phyloP scores from a whole-genome alignment of 371 early-diverging fungal species.

The Nematocida sp. region DNA sequence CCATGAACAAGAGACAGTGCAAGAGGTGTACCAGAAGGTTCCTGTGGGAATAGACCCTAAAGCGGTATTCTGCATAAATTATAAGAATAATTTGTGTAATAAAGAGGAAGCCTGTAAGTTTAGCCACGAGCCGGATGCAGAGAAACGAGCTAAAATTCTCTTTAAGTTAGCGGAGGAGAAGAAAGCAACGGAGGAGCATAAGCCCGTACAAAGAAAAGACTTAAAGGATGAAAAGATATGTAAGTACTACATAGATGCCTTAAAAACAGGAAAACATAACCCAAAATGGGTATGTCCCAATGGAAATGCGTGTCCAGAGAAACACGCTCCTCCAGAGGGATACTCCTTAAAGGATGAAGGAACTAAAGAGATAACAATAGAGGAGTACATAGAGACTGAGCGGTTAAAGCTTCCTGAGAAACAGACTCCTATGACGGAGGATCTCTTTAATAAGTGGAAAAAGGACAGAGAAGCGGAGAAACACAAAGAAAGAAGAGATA shows the following conservation, averaged over 20 bases:
- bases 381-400: slow-evolving; percentile 67
- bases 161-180: slow-evolving; percentile 63
- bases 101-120: slow-evolving; percentile 93
- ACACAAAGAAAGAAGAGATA: slow-evolving; percentile 74
- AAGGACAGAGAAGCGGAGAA: slow-evolving; percentile 69
- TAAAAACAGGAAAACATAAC: slow-evolving; percentile 86
- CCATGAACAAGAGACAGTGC: slow-evolving; percentile 14
- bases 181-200: slow-evolving; percentile 71
- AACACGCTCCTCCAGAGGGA: slow-evolving; percentile 92
- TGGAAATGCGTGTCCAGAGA: slow-evolving; percentile 78
- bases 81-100: slow-evolving; percentile 76
- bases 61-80: slow-evolving; percentile 84
- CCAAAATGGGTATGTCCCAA: slow-evolving; percentile 97
- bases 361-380: slow-evolving; percentile 55
- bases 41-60: slow-evolving; percentile 93
- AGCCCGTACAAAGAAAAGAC: slow-evolving; percentile 85
- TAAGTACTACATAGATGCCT: slow-evolving; percentile 93
- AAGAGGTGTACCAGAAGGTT: slow-evolving; percentile 80
- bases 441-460: slow-evolving; percentile 88
- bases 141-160: slow-evolving; percentile 69
- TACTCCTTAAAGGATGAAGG: slow-evolving; percentile 71
- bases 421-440: slow-evolving; percentile 87
- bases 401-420: slow-evolving; percentile 84
- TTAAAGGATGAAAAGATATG: slow-evolving; percentile 71
- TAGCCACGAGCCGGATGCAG: slow-evolving; percentile 86